Evolutionary conservation across 805 yeast genomes (phyloP).

Genomic region (Saturnispora galanensis): DNA sequence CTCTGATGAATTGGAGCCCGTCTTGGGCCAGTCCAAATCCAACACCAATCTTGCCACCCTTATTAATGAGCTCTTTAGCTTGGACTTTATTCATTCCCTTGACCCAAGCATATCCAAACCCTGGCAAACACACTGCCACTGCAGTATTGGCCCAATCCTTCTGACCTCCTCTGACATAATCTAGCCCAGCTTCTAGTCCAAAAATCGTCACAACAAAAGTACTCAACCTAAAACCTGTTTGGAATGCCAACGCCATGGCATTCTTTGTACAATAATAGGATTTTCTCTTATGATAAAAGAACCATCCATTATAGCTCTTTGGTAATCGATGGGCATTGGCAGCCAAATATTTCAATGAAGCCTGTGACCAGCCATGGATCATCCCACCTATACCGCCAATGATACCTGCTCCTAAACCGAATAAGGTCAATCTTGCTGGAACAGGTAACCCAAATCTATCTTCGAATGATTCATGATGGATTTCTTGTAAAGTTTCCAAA

Average conservation of each 20-base stretch:
- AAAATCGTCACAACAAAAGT: constrained; percentile 41
- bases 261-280: constrained; percentile 59
- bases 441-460: constrained; percentile 42
- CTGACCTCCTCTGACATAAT: constrained; percentile 35
- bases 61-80: constrained; percentile 32
- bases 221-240: constrained; percentile 33
- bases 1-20: constrained; percentile 42
- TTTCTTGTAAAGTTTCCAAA: constrained; percentile 9
- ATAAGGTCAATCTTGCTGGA: constrained; percentile 32
- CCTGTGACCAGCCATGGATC: constrained; percentile 43
- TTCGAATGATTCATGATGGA: constrained; percentile 12
- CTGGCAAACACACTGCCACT: constrained; percentile 43
- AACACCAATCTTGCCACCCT: constrained; percentile 52
- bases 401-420: constrained; percentile 30
- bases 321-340: constrained; percentile 81
- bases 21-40: constrained; percentile 61
- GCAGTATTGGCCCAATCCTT: constrained; percentile 53
- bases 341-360: constrained; percentile 56
- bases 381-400: constrained; percentile 48
- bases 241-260: constrained; percentile 42
- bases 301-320: constrained; percentile 73
- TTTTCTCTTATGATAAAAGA: constrained; percentile 75
- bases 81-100: constrained; percentile 36
- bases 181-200: constrained; percentile 54
- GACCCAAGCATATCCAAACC: constrained; percentile 40